Conservation (phyloP, 345 rosid species). For the Trapa incisa region DNA sequence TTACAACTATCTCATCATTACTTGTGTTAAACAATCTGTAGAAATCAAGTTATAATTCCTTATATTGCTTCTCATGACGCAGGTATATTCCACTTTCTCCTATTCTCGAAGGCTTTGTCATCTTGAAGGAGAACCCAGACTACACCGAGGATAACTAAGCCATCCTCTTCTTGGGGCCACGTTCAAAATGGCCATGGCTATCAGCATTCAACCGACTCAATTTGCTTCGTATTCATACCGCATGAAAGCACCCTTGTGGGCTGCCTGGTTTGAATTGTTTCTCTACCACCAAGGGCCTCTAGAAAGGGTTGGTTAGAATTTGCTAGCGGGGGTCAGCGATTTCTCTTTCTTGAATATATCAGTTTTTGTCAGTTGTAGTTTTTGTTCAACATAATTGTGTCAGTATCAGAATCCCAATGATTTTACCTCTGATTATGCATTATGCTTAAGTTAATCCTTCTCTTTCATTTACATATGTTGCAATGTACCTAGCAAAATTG, state of each 20-base stretch:
- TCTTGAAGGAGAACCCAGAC: slow-evolving; percentile 72
- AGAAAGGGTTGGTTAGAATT: not conserved
- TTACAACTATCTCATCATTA: slow-evolving; percentile 6
- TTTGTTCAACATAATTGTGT: not conserved
- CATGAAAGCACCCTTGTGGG: no score
- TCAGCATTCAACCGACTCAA: not conserved
- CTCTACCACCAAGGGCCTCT: not conserved
- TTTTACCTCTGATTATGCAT: not conserved
- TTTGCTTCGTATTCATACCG: no score
- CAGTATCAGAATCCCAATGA: not conserved
- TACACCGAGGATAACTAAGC: slow-evolving; percentile 47
- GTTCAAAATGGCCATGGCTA: not conserved
- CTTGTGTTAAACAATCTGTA: not conserved
- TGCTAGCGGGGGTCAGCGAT: not conserved
- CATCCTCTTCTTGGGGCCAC: not conserved
- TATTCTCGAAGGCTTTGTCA: slow-evolving; percentile 84
- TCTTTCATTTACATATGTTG: no score
- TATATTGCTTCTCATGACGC: slow-evolving; percentile 3
- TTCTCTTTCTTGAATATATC: not conserved
- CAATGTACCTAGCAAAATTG: no score
- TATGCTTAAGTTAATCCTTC: no score
- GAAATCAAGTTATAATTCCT: not conserved
- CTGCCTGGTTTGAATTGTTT: no score
- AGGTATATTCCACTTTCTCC: slow-evolving; percentile 85
- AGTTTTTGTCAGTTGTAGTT: not conserved